These are phyloP conservation scores for Bolboschoenus planiculmis DNA, from an alignment of 176 grass and related monocot species.

Conservation along the genomic window DNA sequence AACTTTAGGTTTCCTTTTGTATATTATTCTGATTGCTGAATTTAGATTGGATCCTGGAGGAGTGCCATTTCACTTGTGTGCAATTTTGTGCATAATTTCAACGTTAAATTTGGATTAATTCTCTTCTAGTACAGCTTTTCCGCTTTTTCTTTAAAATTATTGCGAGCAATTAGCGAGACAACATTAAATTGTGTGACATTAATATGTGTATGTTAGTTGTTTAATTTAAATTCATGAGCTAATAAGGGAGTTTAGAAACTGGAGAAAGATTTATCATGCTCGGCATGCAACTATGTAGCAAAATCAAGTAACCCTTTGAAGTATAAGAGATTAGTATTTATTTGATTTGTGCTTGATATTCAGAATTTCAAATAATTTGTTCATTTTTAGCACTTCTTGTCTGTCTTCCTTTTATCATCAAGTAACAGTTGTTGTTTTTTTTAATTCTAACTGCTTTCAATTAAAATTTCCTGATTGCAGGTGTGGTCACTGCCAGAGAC, in stretches of 20 bases:
- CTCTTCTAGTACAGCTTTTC: background rate
- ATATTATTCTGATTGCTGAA: background rate
- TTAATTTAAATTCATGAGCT: background rate
- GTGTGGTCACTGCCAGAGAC: slow-evolving; percentile 90
- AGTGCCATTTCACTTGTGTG: background rate
- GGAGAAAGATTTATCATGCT: background rate
- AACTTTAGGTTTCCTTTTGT: background rate
- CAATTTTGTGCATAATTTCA: background rate
- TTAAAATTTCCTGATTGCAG: slow-evolving; percentile 24
- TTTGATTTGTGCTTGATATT: background rate
- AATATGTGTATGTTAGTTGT: background rate
- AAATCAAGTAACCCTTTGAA: background rate
- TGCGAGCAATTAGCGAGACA: no score
- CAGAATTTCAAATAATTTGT: background rate
- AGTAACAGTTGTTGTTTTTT: background rate
- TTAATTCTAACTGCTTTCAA: slow-evolving; percentile 6
- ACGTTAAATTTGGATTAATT: background rate
- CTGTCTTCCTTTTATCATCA: background rate
- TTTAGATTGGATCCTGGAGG: background rate
- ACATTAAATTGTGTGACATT: background rate
- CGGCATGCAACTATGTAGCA: background rate
- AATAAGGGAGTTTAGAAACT: background rate
- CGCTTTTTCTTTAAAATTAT: background rate
- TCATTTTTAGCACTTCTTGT: background rate
- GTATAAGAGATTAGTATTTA: background rate